These are phyloP conservation scores for Trichoderma brevicompactum DNA, from an alignment of 2,329 filamentous ascomycete species.

Conservation along the genomic window DNA sequence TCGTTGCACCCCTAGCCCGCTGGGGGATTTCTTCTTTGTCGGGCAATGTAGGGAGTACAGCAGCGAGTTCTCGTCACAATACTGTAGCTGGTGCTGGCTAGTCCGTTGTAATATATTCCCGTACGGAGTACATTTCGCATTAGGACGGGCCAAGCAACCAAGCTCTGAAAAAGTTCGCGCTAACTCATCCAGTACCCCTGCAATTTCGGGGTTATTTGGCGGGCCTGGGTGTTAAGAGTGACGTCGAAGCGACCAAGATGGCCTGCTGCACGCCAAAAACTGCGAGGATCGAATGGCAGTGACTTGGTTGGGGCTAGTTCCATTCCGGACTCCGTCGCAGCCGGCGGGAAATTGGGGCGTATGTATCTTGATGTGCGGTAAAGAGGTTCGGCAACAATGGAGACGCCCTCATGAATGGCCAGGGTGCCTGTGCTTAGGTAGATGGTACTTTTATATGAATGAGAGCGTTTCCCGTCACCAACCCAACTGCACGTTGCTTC, in stretches of 20 bases:
- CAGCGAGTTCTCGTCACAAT: slow-evolving; percentile 10
- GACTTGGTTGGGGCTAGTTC: slow-evolving; percentile 22
- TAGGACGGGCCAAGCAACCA: slow-evolving; percentile 25
- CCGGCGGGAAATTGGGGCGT: slow-evolving; percentile 22
- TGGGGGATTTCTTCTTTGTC: not conserved
- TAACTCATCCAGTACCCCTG: slow-evolving; percentile 16
- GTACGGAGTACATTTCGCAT: slow-evolving; percentile 25
- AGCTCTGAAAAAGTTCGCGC: slow-evolving; percentile 24
- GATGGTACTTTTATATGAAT: slow-evolving; percentile 5
- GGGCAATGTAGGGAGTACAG: slow-evolving; percentile 19
- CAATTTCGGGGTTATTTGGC: slow-evolving; percentile 28
- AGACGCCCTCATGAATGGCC: slow-evolving; percentile 16
- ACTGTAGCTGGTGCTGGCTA: not conserved
- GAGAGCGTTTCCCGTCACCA: not conserved
- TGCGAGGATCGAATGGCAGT: slow-evolving; percentile 25
- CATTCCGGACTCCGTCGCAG: slow-evolving; percentile 25
- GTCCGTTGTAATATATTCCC: not conserved
- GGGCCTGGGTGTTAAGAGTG: slow-evolving; percentile 13
- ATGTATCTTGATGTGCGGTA: slow-evolving; percentile 17
- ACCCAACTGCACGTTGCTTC: slow-evolving; percentile 12
- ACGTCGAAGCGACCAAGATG: slow-evolving; percentile 26
- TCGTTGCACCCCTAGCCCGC: slow-evolving; percentile 12
- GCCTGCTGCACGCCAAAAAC: slow-evolving; percentile 25
- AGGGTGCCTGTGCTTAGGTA: not conserved
- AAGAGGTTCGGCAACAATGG: slow-evolving; percentile 23